Conservation (phyloP, 495 filamentous ascomycete genomes). For the Daldinia concentrica region DNA sequence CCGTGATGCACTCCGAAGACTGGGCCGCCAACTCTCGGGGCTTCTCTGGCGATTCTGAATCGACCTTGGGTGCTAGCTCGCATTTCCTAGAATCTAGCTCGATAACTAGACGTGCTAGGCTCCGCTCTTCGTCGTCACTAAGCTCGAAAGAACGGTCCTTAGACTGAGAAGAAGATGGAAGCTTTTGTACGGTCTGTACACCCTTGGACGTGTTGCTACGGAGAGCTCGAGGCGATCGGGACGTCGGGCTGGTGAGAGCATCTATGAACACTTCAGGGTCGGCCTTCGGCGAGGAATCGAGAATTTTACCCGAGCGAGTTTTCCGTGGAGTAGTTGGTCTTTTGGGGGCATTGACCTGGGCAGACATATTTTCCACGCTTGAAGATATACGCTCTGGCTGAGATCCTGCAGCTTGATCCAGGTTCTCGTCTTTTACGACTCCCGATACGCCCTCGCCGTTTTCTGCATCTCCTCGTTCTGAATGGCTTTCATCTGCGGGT, state of each 20-base stretch:
- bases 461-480: constrained; percentile 23
- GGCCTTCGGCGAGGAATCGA: constrained; percentile 48
- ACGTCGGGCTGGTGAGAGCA: constrained; percentile 53
- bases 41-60: constrained; percentile 40
- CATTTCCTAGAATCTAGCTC: constrained; percentile 54
- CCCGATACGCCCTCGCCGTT: constrained; percentile 24
- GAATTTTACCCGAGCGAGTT: constrained; percentile 23
- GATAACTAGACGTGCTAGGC: constrained; percentile 55
- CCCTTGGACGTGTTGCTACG: constrained; percentile 19
- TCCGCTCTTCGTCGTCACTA: constrained; percentile 57
- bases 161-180: neutral
- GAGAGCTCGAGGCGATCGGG: constrained; percentile 9
- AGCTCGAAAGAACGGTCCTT: constrained; percentile 51
- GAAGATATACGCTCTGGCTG: neutral
- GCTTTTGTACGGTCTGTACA: neutral
- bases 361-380: neutral
- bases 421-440: constrained; percentile 15
- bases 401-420: neutral
- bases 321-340: constrained; percentile 9
- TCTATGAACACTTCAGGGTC: constrained; percentile 57
- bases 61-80: constrained; percentile 30
- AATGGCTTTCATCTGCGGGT: constrained; percentile 21
- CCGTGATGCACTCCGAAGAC: constrained; percentile 36
- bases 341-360: neutral
- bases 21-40: neutral